Conservation (phyloP, 2,329 filamentous ascomycete species). For the Diaporthe sp. region DNA sequence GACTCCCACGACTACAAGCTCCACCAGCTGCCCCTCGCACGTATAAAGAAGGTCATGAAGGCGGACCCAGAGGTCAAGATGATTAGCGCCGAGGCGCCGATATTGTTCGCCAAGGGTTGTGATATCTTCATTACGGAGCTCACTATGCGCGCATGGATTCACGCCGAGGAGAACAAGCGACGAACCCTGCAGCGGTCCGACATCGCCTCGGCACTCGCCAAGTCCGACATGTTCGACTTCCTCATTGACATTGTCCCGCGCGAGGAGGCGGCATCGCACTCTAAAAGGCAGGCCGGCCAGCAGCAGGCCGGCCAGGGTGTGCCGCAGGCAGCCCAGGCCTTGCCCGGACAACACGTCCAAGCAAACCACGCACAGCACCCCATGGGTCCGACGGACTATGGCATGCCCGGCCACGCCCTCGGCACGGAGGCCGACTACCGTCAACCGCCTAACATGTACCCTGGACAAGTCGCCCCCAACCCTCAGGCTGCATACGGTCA, state of each 20-base stretch:
- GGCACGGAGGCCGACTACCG: slow-evolving; percentile 84
- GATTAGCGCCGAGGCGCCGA: slow-evolving; percentile 98
- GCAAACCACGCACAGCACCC: slow-evolving; percentile 68
- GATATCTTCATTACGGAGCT: slow-evolving; percentile 99
- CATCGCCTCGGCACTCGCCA: slow-evolving; percentile 94
- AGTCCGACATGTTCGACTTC: slow-evolving; percentile 99
- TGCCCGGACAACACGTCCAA: slow-evolving; percentile 68
- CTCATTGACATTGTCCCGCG: slow-evolving; percentile 98
- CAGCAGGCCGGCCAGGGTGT: slow-evolving; percentile 58
- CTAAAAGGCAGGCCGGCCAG: slow-evolving; percentile 79
- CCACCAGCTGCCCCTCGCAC: slow-evolving; percentile 94
- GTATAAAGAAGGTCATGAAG: slow-evolving; percentile 99
- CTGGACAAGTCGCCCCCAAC: slow-evolving; percentile 81
- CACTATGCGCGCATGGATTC: slow-evolving; percentile 99
- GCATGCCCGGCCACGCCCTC: slow-evolving; percentile 74
- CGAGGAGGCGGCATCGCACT: slow-evolving; percentile 89
- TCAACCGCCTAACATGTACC: slow-evolving; percentile 84
- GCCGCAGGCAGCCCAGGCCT: slow-evolving; percentile 62
- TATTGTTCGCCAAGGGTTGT: slow-evolving; percentile 97
- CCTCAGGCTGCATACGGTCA: slow-evolving; percentile 82
- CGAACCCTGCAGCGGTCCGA: slow-evolving; percentile 95
- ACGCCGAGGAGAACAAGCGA: slow-evolving; percentile 98
- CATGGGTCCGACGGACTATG: slow-evolving; percentile 73
- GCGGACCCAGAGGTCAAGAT: slow-evolving; percentile 99
- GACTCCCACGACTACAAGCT: slow-evolving; percentile 99